Conservation (phyloP, 768 basidiomycete species). For the Trametes elegans region DNA sequence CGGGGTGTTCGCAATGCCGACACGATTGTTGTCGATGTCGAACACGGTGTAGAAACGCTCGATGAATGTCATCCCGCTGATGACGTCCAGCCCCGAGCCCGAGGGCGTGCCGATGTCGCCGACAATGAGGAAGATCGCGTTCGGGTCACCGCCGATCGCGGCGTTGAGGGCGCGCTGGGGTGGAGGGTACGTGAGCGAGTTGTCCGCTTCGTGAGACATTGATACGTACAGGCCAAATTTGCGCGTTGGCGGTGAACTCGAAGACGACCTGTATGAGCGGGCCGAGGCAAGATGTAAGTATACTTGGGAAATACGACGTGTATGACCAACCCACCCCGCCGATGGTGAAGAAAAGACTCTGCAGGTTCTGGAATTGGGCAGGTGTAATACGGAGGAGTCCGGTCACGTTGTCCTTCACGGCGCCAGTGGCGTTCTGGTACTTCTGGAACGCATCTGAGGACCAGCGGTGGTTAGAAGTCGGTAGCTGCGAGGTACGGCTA, state of each 20-base stretch:
- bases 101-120: constrained; percentile 35
- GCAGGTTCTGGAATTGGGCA: constrained; percentile 15
- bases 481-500: background rate
- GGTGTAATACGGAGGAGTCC: constrained; percentile 20
- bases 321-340: background rate
- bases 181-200: background rate
- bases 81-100: constrained; percentile 51
- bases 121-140: constrained; percentile 39
- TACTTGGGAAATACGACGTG: background rate
- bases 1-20: constrained; percentile 54
- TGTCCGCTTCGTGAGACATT: background rate
- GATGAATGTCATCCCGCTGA: constrained; percentile 53
- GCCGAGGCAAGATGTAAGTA: background rate
- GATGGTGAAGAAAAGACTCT: constrained; percentile 22
- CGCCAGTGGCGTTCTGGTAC: constrained; percentile 19
- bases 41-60: constrained; percentile 67
- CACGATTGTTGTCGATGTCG: constrained; percentile 54
- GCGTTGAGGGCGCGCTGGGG: constrained; percentile 37
- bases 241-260: constrained; percentile 31
- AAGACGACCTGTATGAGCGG: constrained; percentile 14
- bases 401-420: constrained; percentile 7
- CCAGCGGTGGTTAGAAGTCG: background rate
- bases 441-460: constrained; percentile 20
- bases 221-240: constrained; percentile 30
- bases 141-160: constrained; percentile 37